phyloP scores from a whole-genome alignment of 1,139 yeast species.

The Taphrina communis region DNA sequence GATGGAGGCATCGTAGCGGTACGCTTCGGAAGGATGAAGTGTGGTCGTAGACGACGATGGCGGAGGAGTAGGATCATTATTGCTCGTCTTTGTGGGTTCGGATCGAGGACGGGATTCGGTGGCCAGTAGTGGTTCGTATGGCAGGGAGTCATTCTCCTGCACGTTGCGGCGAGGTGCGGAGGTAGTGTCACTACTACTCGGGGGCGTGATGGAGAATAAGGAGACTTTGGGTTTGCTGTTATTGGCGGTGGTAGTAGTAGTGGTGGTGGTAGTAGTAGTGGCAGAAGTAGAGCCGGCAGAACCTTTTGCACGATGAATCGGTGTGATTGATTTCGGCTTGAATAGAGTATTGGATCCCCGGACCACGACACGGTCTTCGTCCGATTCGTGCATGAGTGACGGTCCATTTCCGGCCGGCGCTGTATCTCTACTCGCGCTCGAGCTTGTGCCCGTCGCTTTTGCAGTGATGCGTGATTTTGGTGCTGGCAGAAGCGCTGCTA shows the following conservation, averaged over 20 bases:
- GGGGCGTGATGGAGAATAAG: slow-evolving; percentile 16
- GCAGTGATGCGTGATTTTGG: slow-evolving; percentile 5
- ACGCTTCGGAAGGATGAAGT: slow-evolving; percentile 11
- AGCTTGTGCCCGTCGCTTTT: neutral
- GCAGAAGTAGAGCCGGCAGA: no score
- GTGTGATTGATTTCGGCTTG: slow-evolving; percentile 13
- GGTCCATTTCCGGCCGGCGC: slow-evolving; percentile 5
- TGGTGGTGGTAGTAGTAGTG: neutral
- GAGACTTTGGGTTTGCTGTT: neutral
- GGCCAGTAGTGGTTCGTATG: slow-evolving; percentile 23
- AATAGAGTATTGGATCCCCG: slow-evolving; percentile 4
- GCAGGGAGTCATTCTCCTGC: neutral
- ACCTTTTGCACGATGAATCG: neutral
- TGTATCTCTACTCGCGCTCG: neutral
- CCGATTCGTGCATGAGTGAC: slow-evolving; percentile 10
- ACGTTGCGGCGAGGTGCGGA: neutral
- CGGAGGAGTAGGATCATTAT: neutral
- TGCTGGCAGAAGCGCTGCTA: slow-evolving; percentile 22
- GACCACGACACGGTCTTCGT: slow-evolving; percentile 14
- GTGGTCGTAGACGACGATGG: neutral
- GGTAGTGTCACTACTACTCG: no score
- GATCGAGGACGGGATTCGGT: slow-evolving; percentile 26
- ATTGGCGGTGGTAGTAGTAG: neutral
- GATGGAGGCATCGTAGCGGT: slow-evolving; percentile 13
- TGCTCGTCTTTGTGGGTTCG: neutral